These are phyloP conservation scores for Purpureocillium lavendulum DNA, from an alignment of 2,329 filamentous ascomycete genomes.

Conservation along the genomic window DNA sequence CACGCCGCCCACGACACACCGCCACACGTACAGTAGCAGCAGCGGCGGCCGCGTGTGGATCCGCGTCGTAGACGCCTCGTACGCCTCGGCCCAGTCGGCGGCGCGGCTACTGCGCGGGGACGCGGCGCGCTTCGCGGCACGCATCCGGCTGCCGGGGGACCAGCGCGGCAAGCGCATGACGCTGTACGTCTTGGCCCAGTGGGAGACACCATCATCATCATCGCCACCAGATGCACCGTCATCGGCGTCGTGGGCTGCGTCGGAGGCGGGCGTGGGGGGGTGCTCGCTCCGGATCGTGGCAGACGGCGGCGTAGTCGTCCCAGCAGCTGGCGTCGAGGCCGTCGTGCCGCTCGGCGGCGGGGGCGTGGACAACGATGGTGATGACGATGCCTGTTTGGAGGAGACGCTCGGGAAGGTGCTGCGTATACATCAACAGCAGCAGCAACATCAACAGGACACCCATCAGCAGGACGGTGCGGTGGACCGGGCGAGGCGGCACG, in stretches of 20 bases:
- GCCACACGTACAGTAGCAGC: no score
- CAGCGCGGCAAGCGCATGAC: no score
- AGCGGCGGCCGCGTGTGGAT: constrained; percentile 1
- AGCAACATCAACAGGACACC: no score
- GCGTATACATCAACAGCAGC: no score
- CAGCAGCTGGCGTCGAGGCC: not conserved
- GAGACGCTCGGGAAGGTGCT: no score
- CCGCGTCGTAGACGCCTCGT: constrained; percentile 1
- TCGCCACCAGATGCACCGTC: no score
- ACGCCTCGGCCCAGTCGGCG: not conserved
- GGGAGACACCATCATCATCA: no score
- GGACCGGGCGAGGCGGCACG: constrained; percentile 14
- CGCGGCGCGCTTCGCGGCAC: not conserved
- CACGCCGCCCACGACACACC: not conserved
- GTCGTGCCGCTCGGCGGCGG: not conserved
- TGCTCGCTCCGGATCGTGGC: not conserved
- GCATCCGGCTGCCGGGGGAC: no score
- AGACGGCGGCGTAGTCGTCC: not conserved
- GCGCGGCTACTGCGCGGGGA: constrained; percentile 1
- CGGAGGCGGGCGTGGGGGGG: no score
- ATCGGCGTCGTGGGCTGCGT: no score
- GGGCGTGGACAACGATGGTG: constrained; percentile 5
- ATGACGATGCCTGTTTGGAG: no score
- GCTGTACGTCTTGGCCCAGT: constrained; percentile 1
- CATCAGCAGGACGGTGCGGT: constrained; percentile 19